These are phyloP conservation scores for Populus ilicifolia DNA, from an alignment of 345 rosid species.

Conservation along the genomic window DNA sequence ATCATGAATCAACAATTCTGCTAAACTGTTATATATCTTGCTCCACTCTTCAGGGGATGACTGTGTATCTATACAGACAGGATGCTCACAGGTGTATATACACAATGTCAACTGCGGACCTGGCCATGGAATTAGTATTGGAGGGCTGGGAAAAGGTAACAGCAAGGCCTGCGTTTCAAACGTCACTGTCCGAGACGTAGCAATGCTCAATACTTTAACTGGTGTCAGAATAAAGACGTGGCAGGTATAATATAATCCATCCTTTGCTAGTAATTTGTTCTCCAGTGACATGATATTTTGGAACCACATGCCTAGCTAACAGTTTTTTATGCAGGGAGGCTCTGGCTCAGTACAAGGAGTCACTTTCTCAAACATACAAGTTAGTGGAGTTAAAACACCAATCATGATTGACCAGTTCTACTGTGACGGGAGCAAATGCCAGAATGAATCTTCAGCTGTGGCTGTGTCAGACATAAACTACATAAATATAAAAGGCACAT, in stretches of 20 bases:
- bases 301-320: background rate
- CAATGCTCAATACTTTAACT: slow-evolving; percentile 48
- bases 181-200: slow-evolving; percentile 64
- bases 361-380: slow-evolving; percentile 84
- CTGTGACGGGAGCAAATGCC: slow-evolving; percentile 59
- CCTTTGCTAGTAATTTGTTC: background rate
- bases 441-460: slow-evolving; percentile 70
- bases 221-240: slow-evolving; percentile 93
- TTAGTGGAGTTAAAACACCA: slow-evolving; percentile 60
- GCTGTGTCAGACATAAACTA: slow-evolving; percentile 67
- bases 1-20: background rate
- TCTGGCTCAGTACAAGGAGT: slow-evolving; percentile 76
- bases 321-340: slow-evolving; percentile 62
- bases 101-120: slow-evolving; percentile 78
- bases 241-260: slow-evolving; percentile 50
- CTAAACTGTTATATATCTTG: background rate
- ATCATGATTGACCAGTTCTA: slow-evolving; percentile 85
- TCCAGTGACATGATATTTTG: background rate
- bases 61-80: slow-evolving; percentile 79
- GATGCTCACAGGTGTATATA: slow-evolving; percentile 70
- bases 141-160: slow-evolving; percentile 68
- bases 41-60: slow-evolving; percentile 71
- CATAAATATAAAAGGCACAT: slow-evolving; percentile 68
- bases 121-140: slow-evolving; percentile 96
- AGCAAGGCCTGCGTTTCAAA: slow-evolving; percentile 82